Conservation (phyloP, 2,329 filamentous ascomycete genomes). For the Clathrospora elynae region DNA sequence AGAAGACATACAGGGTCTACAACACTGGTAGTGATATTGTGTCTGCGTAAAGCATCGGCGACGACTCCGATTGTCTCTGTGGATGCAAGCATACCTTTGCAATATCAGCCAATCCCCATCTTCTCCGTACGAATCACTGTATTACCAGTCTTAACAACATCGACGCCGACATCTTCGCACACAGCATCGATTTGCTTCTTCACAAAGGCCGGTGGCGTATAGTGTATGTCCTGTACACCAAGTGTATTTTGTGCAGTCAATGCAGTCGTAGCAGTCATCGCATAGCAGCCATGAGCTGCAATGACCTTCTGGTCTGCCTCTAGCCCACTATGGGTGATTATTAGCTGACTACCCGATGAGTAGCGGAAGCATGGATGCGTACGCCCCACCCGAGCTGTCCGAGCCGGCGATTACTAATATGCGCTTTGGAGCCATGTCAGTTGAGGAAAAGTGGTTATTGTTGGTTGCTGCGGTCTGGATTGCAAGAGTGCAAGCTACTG, state of each 20-base stretch:
- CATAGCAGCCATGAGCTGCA: conserved; percentile 89
- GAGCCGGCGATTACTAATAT: conserved; percentile 86
- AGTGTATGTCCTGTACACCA: conserved; percentile 80
- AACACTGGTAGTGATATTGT: conserved; percentile 65
- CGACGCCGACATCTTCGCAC: conserved; percentile 80
- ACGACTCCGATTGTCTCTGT: conserved; percentile 71
- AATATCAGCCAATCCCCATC: conserved; percentile 9
- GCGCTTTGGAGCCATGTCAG: conserved; percentile 49
- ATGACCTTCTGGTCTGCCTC: conserved; percentile 97
- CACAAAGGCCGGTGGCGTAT: conserved; percentile 78
- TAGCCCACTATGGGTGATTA: conserved; percentile 67
- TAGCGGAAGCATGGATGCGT: conserved; percentile 45
- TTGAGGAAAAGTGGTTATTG: neutral
- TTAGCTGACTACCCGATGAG: conserved; percentile 27
- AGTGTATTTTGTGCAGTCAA: conserved; percentile 95
- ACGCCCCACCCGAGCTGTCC: conserved; percentile 90
- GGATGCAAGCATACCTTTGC: conserved; percentile 79
- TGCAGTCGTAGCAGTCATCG: conserved; percentile 93
- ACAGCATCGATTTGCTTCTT: conserved; percentile 84
- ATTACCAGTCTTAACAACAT: conserved; percentile 88
- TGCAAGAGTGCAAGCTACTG: neutral
- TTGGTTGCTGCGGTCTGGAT: conserved; percentile 7
- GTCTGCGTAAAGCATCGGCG: conserved; percentile 64
- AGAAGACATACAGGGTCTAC: conserved; percentile 71
- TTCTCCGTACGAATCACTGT: neutral